These are phyloP conservation scores for Prunus salicina DNA, from an alignment of 306 rosid genomes.

Conservation along the genomic window DNA sequence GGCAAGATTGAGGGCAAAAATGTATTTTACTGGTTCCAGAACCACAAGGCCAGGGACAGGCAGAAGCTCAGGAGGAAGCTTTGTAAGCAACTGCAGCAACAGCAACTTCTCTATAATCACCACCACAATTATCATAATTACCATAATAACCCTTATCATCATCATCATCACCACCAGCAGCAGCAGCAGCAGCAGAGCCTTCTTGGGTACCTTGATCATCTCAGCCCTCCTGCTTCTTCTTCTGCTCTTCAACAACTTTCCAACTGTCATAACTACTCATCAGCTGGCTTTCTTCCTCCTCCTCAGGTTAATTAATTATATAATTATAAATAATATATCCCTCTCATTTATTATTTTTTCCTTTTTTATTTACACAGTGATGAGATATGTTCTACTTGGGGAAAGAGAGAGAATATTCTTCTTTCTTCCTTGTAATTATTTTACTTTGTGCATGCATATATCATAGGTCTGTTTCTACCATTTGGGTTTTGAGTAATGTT, in stretches of 20 bases:
- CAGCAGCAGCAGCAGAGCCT: conserved; percentile 38
- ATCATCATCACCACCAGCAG: neutral
- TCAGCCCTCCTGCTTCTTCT: conserved; percentile 24
- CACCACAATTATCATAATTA: conserved; percentile 16
- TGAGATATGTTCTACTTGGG: neutral
- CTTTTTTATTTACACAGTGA: neutral
- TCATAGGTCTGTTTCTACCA: too few species aligned
- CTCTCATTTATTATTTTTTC: neutral
- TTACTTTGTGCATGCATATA: neutral
- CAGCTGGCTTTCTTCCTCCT: conserved; percentile 32
- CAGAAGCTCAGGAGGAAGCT: conserved; percentile 82
- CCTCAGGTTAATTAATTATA: conserved; percentile 33
- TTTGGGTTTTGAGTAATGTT: neutral
- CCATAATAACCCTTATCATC: neutral
- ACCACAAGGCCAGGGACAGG: conserved; percentile 94
- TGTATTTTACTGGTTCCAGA: conserved; percentile 97
- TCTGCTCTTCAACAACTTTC: conserved; percentile 32
- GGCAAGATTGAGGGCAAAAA: conserved; percentile 91
- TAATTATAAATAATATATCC: neutral
- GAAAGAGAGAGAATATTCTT: neutral
- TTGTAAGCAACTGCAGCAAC: conserved; percentile 68
- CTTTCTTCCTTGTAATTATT: neutral
- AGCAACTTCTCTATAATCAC: conserved; percentile 31
- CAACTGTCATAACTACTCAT: conserved; percentile 24
- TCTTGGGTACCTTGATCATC: conserved; percentile 33